Evolutionary conservation across 257 asterid genomes (phyloP), one percentile per base, ranked within the genome.

Genomic region (Rauvolfia tetraphylla): DNA sequence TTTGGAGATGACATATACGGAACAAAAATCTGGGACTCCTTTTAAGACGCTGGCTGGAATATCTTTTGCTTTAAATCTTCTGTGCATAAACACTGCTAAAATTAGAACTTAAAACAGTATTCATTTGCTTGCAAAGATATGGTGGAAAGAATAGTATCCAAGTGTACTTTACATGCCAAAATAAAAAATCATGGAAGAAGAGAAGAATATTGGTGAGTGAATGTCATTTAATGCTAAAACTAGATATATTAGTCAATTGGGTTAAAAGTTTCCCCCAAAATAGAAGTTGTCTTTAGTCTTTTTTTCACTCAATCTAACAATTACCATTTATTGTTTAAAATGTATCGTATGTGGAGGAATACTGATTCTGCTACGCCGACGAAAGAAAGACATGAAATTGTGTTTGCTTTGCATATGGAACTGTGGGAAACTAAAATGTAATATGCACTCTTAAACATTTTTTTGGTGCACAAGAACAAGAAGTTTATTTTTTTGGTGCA

Each of bases 11-110:
- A 90, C 80, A 81, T 86, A 92, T 72, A 88, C 88, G 2, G 93
- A 84, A 83, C 98, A 95, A 82, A 87, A 94, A 79, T 94, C 97
- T 0, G 98, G 97, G 53, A 85, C 88, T 17, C 88, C 91, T 85
- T 91, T 95, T 54, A 88, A 56, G 77, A 92, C 87, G 71, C 74
- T 84, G 73, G 92, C 92, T 34, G 98, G 93, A 74, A 90, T 87
- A 81, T 95, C 98, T 88, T 86, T 92, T 23, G 83, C 83, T 86
- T 89, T 92, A 58, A 89, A 92, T 85, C 98, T 94, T 87, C 78
- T 67, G 63, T 58, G 76, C 62, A 63, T 49, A 76, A 89, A 53
- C 78, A 67, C 57, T 38, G 62, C 61, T 39, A 18, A 48, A 59
- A 66, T 86, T 78, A 85, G 84, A 75, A 42, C 70, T 71, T 81